Evolutionary conservation across 257 asterid species (phyloP).

Genomic region (Datura wrightii): DNA sequence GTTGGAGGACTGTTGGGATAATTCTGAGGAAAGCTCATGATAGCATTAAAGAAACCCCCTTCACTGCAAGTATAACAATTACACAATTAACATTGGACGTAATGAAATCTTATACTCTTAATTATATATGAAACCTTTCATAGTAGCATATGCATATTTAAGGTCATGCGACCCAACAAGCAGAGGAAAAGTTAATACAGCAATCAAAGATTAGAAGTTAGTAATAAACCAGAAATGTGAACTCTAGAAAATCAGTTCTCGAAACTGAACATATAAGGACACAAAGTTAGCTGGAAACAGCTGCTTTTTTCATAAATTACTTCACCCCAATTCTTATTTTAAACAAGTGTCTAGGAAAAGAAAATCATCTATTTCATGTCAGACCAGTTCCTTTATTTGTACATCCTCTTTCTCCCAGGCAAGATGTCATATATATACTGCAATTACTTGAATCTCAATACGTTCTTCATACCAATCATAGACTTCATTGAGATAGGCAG

Average conservation of each 20-base stretch:
- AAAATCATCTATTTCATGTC: neutral
- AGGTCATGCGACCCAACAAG: neutral
- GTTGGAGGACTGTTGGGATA: slow-evolving; percentile 98
- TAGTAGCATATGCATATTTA: neutral
- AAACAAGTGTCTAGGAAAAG: neutral
- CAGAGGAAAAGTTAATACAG: neutral
- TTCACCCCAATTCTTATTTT: neutral
- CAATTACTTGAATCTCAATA: neutral
- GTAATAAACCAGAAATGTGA: too few species aligned
- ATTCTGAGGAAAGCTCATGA: slow-evolving; percentile 88
- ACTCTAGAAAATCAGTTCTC: neutral
- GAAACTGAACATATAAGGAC: neutral
- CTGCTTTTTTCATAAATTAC: neutral
- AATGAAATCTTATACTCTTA: neutral
- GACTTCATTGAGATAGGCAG: neutral
- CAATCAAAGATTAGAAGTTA: neutral
- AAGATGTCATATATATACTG: neutral
- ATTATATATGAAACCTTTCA: neutral
- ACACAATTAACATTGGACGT: neutral
- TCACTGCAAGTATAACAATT: slow-evolving; percentile 67
- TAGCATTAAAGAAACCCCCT: slow-evolving; percentile 98
- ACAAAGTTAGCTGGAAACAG: neutral
- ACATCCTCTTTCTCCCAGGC: neutral
- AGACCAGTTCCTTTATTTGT: neutral
- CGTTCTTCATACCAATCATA: neutral